A percentile compares a stretch with the other conserved stretches of the same genome.
Conservation (phyloP, 2,329 filamentous ascomycete genomes). For the Dryadomyces quercus-mongolicae region DNA sequence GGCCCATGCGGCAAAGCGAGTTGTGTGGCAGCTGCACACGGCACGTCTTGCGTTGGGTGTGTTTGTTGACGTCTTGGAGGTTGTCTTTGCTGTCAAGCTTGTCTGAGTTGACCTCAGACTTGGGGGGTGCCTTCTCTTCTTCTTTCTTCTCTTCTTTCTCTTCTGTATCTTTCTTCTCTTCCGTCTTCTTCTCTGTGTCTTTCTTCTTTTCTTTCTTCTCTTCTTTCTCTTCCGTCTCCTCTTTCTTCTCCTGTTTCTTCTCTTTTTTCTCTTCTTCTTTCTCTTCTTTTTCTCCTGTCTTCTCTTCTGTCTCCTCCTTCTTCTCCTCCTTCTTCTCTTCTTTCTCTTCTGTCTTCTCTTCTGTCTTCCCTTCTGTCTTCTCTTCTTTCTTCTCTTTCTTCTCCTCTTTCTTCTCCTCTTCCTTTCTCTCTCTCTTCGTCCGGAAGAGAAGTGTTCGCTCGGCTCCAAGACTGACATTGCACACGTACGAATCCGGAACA, state of each 20-base stretch:
- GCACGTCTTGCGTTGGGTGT: constrained; percentile 41
- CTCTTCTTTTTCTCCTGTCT: not conserved
- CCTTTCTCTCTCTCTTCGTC: constrained; percentile 54
- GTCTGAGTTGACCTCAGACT: too few species aligned
- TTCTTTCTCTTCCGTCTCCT: too few species aligned
- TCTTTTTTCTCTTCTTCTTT: constrained; percentile 10
- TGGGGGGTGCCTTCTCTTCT: too few species aligned
- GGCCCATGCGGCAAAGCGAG: constrained; percentile 73
- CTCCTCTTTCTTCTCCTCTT: constrained; percentile 8
- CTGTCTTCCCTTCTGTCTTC: constrained; percentile 21
- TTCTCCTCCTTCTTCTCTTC: constrained; percentile 4
- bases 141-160: not conserved
- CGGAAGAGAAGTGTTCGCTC: constrained; percentile 82
- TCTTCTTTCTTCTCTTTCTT: constrained; percentile 14
- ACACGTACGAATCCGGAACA: constrained; percentile 65
- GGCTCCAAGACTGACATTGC: constrained; percentile 88
- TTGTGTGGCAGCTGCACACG: constrained; percentile 74
- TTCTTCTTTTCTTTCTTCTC: not conserved
- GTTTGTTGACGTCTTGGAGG: constrained; percentile 2
- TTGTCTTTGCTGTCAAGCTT: too few species aligned
- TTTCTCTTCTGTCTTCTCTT: constrained; percentile 3
- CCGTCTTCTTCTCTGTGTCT: not conserved
- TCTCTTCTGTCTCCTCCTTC: not conserved
- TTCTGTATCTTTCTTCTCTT: constrained; percentile 8
- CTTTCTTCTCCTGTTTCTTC: not conserved